Evolutionary conservation across 306 rosid genomes (phyloP), one percentile per base, ranked within the genome.

Genomic region (Dalbergia cochinchinensis): DNA sequence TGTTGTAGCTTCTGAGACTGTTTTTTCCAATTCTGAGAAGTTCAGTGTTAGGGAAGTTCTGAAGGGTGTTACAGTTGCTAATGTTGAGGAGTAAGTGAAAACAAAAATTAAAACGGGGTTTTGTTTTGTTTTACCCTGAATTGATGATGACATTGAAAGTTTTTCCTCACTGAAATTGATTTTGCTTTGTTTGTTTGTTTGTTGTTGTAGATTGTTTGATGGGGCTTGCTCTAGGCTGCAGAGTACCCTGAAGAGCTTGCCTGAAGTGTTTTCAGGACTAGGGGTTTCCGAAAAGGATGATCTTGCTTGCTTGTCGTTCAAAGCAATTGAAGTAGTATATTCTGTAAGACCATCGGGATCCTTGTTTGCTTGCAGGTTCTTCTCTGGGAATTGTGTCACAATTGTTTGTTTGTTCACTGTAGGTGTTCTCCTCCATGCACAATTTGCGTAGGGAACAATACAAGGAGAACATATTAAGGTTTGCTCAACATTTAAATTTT

Each of bases 51-150:
- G 82, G 74, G 81, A 83, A 64, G 89, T 88, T 61, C 77, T 92
- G 41, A 87, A 78, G 77, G 73, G 86, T 69, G 80, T 92, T 73
- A 86, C 87, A 18, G 76, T 86, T 77, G 81, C 77, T 26, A 85
- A 81, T 73, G 96, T 92, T 14, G 90, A 84, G 82, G 87, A 93
- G 99, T 95, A 91, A 91, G 98, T 94, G 41, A 6, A 54, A 74
- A n/a, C n/a, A n/a, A 37, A 37, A 4, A 37, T 4, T 0, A 37
- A 4, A 67, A 51, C 53, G 76, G 79, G 73, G 67, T 63, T 33
- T 31, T 71, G 12, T 39, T 11, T 18, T 18, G 18, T 22, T 26
- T 14, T 12, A 60, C 13, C 26, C n/a, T 76, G 73, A 53, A 69
- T 42, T 53, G 71, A 44, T 71, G 69, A 47, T 72, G 42, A 14